Evolutionary conservation across 805 yeast species (phyloP), one percentile per base, ranked within the genome.

Genomic region (Candida xiaguanensis): DNA sequence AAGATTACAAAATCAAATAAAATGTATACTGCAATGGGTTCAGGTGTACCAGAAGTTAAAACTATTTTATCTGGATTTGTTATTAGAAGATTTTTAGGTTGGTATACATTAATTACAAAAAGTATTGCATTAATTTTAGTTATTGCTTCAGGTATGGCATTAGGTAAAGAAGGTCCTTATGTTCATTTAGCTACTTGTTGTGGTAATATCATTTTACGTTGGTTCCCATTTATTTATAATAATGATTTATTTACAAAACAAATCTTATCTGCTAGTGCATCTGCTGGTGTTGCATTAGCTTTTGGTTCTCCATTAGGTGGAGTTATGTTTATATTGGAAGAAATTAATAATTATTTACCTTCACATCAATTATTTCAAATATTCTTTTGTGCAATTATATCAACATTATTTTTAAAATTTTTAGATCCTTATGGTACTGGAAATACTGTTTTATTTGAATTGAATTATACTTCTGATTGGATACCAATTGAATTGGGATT

Each of bases 101-200:
- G 72, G 1, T 67, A 70, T 45, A 75, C 83, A 0, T 59, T 77
- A 6, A 28, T 76, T 17, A 59, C 73, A 42, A 77, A 77, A 51
- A 61, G 78, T 0, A 42, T 62, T 2, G 75, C 77, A 0, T 55
- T 77, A 18, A 61, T 76, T 1, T 63, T 76, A 26, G 74, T 80
- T 3, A 75, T 77, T 27, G 77, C 81, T 0, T 74, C 80, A 0
- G 83, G 83, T 1, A 60, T 77, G 61, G 56, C 74, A 9, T 55
- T 77, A 8, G 83, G 83, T 1, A 77, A 77, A 52, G 83, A 77
- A 42, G 83, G 83, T 3, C 83, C 83, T 0, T 77, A 68, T 49
- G 83, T 77, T 16, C 83, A 77, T 52, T 61, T 77, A 34, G 78
- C 82, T 0, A 64, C 81, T 2, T 73, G 78, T 45, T 77, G 75